Conservation (phyloP, 2,329 filamentous ascomycete genomes). For the Fusarium sacchari region DNA sequence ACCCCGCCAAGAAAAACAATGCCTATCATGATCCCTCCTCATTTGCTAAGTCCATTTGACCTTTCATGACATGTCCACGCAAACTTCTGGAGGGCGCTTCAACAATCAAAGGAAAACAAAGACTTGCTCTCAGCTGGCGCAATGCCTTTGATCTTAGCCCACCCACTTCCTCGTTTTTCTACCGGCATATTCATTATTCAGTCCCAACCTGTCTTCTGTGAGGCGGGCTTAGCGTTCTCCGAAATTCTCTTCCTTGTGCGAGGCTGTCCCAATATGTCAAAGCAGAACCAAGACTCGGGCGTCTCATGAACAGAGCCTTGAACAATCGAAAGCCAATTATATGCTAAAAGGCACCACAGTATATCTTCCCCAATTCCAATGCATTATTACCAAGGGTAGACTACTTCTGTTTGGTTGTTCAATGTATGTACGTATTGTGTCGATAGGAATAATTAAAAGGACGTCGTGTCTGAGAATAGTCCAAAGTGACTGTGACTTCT, state of each 20-base stretch:
- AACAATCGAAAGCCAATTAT: constrained; percentile 41
- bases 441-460: constrained; percentile 44
- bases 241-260: constrained; percentile 5
- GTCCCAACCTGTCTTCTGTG: constrained; percentile 3
- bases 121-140: constrained; percentile 27
- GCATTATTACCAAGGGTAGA: constrained; percentile 60
- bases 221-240: constrained; percentile 9
- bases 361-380: constrained; percentile 52
- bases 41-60: constrained; percentile 17
- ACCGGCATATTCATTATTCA: constrained; percentile 21
- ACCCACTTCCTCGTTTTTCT: constrained; percentile 27
- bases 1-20: constrained; percentile 41
- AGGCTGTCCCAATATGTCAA: constrained; percentile 9
- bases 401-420: constrained; percentile 45
- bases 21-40: constrained; percentile 41
- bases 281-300: constrained; percentile 12
- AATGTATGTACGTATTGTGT: constrained; percentile 50
- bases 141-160: constrained; percentile 26
- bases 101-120: constrained; percentile 28
- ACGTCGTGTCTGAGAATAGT: constrained; percentile 45
- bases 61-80: constrained; percentile 5
- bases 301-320: constrained; percentile 19
- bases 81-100: constrained; percentile 20
- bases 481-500: constrained; percentile 46
- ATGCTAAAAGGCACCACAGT: constrained; percentile 46